phyloP scores from a whole-genome alignment of 1,284 basidiomycete species.

The Melampsora occidentalis region DNA sequence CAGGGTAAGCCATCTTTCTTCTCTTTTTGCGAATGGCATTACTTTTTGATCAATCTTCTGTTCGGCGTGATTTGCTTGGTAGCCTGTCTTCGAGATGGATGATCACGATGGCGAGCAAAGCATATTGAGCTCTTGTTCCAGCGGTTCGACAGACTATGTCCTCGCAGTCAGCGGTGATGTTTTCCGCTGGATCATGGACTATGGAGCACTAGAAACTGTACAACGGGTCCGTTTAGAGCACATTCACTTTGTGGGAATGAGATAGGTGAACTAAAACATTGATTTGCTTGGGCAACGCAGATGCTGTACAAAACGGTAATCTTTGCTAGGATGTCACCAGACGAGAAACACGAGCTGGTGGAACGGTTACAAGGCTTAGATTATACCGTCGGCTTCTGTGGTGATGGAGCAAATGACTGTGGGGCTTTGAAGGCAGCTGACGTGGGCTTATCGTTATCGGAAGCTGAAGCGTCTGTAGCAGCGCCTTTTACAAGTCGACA shows the following conservation, averaged over 20 bases:
- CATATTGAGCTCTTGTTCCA: constrained; percentile 57
- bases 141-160: constrained; percentile 67
- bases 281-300: constrained; percentile 55
- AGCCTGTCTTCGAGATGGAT: constrained; percentile 61
- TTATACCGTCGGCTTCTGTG: constrained; percentile 96
- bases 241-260: background rate
- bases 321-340: constrained; percentile 98
- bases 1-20: constrained; percentile 55
- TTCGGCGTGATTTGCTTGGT: constrained; percentile 51
- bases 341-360: constrained; percentile 98
- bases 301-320: constrained; percentile 99
- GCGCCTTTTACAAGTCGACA: constrained; percentile 93
- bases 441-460: constrained; percentile 91
- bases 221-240: constrained; percentile 66
- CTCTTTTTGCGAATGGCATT: background rate
- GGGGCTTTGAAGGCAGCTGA: constrained; percentile 98
- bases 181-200: constrained; percentile 97
- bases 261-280: background rate
- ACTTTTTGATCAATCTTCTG: background rate
- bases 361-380: constrained; percentile 88
- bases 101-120: constrained; percentile 35
- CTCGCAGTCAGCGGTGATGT: constrained; percentile 94
- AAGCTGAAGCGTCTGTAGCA: constrained; percentile 98
- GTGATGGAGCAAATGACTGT: constrained; percentile 98
- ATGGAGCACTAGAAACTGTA: constrained; percentile 86